A percentile compares a stretch with the other conserved stretches of the same genome.
phyloP scores from a whole-genome alignment of 2,329 filamentous ascomycete genomes.

The Paracoccidioides lutzii region DNA sequence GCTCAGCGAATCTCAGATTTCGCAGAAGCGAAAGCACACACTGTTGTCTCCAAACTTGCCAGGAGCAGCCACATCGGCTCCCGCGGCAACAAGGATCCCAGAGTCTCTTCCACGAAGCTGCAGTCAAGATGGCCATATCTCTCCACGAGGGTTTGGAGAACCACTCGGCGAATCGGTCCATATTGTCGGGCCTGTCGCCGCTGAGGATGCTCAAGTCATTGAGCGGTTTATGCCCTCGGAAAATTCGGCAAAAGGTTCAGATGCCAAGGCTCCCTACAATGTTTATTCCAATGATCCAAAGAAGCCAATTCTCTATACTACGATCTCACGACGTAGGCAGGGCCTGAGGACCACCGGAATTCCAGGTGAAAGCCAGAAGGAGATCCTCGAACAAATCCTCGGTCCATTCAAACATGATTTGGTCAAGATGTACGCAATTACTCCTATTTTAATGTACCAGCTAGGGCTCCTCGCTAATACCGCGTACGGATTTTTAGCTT shows the following conservation, averaged over 20 bases:
- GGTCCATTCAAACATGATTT: constrained; percentile 42
- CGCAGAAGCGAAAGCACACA: constrained; percentile 26
- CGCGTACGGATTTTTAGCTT: constrained; percentile 33
- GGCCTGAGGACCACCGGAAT: constrained; percentile 33
- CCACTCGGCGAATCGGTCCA: constrained; percentile 34
- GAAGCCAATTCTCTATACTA: constrained; percentile 35
- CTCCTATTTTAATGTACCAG: constrained; percentile 12
- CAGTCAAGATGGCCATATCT: neutral
- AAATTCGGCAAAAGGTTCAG: constrained; percentile 25
- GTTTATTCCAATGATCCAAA: constrained; percentile 37
- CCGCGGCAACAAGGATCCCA: constrained; percentile 6
- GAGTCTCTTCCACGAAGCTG: neutral
- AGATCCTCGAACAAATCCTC: constrained; percentile 46
- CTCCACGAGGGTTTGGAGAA: constrained; percentile 8
- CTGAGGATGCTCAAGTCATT: constrained; percentile 48
- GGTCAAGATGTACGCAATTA: constrained; percentile 37
- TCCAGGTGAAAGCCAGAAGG: constrained; percentile 37
- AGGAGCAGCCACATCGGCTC: constrained; percentile 10
- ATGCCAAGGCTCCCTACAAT: constrained; percentile 35
- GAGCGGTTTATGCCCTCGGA: constrained; percentile 44
- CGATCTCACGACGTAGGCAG: constrained; percentile 38
- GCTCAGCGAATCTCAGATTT: constrained; percentile 10
- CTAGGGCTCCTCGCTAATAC: neutral
- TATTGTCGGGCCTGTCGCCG: constrained; percentile 48
- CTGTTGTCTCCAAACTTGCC: constrained; percentile 16